phyloP scores from a whole-genome alignment of 768 basidiomycete genomes.

The Mycena maculata region DNA sequence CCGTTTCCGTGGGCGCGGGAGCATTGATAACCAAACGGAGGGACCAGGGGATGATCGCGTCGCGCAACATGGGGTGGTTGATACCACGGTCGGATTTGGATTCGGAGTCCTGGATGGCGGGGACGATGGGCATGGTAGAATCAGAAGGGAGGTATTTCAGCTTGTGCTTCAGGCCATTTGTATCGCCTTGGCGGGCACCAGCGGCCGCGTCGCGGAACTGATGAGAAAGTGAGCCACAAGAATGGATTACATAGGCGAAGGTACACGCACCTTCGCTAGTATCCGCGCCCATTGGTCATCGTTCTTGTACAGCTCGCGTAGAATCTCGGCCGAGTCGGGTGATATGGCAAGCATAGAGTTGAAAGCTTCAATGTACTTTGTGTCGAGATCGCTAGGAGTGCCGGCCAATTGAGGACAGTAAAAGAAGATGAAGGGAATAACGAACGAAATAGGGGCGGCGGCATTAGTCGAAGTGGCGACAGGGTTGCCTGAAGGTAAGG shows the following conservation, averaged over 20 bases:
- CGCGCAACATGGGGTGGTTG: neutral
- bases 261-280: neutral
- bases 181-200: neutral
- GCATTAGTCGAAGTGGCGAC: too few species aligned
- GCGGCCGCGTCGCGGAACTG: neutral
- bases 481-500: too few species aligned
- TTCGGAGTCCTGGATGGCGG: neutral
- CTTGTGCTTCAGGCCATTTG: neutral
- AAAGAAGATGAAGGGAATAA: neutral
- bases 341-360: neutral
- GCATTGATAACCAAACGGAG: neutral
- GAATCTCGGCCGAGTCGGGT: neutral
- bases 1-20: too few species aligned
- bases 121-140: neutral
- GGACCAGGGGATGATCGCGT: neutral
- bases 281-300: neutral
- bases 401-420: neutral
- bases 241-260: neutral
- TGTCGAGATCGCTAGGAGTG: neutral
- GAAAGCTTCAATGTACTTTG: neutral
- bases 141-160: neutral
- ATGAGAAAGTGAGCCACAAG: neutral
- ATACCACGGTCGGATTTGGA: neutral
- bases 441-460: too few species aligned
- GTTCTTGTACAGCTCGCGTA: neutral